phyloP scores from a whole-genome alignment of 1,139 yeast genomes.

The Fermentozyma sake region DNA sequence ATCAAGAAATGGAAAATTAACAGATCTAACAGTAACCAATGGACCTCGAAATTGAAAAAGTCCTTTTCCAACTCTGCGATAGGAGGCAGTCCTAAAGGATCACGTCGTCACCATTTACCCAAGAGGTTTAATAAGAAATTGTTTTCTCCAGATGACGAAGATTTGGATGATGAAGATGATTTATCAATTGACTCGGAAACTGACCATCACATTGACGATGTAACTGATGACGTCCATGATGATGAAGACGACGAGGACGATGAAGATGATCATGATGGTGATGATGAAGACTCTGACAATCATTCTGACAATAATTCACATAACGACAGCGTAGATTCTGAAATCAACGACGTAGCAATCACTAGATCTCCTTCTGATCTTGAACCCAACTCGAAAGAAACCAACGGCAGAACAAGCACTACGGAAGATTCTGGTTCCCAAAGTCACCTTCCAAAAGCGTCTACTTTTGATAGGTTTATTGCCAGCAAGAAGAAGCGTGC shows the following conservation, averaged over 20 bases:
- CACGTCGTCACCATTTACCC: too few species aligned
- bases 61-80: constrained; percentile 19
- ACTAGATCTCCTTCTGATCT: too few species aligned
- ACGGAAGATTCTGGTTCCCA: too few species aligned
- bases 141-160: constrained; percentile 7
- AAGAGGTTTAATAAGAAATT: neutral
- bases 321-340: constrained; percentile 8
- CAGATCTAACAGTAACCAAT: constrained; percentile 8
- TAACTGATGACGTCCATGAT: constrained; percentile 11
- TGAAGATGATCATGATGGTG: constrained; percentile 12
- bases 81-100: neutral
- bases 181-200: constrained; percentile 19
- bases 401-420: too few species aligned
- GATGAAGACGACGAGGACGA: constrained; percentile 13
- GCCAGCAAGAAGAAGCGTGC: too few species aligned
- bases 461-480: too few species aligned
- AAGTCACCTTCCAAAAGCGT: too few species aligned
- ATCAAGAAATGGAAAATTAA: constrained; percentile 11
- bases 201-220: constrained; percentile 8
- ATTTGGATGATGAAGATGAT: constrained; percentile 19
- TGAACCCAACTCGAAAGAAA: too few species aligned
- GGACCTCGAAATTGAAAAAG: constrained; percentile 12
- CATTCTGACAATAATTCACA: constrained; percentile 9
- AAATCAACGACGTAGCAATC: constrained; percentile 4
- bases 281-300: constrained; percentile 13